Evolutionary conservation across 2,329 filamentous ascomycete genomes (phyloP).

Genomic region (Laburnicola sp.): DNA sequence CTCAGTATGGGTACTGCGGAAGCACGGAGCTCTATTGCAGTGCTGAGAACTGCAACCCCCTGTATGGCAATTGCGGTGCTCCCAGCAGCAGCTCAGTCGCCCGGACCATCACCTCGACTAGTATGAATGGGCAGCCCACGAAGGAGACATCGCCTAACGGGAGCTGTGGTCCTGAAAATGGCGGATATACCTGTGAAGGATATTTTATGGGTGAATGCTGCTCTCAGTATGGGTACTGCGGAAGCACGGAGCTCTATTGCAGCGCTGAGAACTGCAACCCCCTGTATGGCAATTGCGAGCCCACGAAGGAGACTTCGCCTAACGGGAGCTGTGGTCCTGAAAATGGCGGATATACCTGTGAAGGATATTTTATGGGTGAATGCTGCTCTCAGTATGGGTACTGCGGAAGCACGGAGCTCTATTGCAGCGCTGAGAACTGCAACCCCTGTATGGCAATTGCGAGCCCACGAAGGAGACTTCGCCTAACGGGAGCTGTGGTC

Average conservation of each 20-base stretch:
- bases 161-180: slow-evolving; percentile 14
- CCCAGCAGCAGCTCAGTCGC: slow-evolving; percentile 2
- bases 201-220: slow-evolving; percentile 20
- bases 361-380: slow-evolving; percentile 15
- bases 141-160: slow-evolving; percentile 1
- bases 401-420: slow-evolving; percentile 13
- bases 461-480: too few relatives aligned
- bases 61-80: slow-evolving; percentile 3
- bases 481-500: background rate
- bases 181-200: slow-evolving; percentile 16
- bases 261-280: slow-evolving; percentile 10
- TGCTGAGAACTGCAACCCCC: slow-evolving; percentile 9
- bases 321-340: too few relatives aligned
- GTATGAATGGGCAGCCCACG: too few relatives aligned
- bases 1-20: slow-evolving; percentile 20
- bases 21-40: slow-evolving; percentile 10
- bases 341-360: slow-evolving; percentile 11
- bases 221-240: slow-evolving; percentile 20
- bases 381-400: slow-evolving; percentile 21
- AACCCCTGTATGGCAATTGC: background rate
- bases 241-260: slow-evolving; percentile 10
- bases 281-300: slow-evolving; percentile 1
- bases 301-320: too few relatives aligned
- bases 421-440: slow-evolving; percentile 14
- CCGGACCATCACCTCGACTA: slow-evolving; percentile 6